A percentile compares a stretch with the other conserved stretches of the same genome.
Evolutionary conservation across 805 yeast species (phyloP).

Genomic region (Priceomyces carsonii): DNA sequence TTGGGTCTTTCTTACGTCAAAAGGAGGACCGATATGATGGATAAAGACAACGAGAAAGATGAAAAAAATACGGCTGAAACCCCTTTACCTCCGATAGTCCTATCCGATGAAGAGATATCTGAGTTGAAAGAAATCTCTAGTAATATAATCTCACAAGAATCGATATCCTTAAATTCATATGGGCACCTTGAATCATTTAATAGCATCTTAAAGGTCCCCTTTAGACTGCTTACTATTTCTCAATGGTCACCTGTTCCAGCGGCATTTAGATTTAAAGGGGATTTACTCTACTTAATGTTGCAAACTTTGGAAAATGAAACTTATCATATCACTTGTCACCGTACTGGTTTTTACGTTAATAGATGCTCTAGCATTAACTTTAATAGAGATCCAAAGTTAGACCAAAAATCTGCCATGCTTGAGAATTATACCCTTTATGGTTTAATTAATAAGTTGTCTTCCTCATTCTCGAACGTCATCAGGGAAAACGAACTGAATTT

Average conservation of each 20-base stretch:
- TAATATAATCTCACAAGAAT: constrained; percentile 10
- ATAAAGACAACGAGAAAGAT: constrained; percentile 10
- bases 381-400: constrained; percentile 58
- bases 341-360: constrained; percentile 78
- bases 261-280: constrained; percentile 64
- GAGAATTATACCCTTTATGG: constrained; percentile 56
- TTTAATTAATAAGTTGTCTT: constrained; percentile 65
- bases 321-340: constrained; percentile 74
- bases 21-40: constrained; percentile 17
- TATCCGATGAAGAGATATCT: constrained; percentile 31
- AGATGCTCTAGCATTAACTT: constrained; percentile 66
- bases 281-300: constrained; percentile 70
- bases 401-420: constrained; percentile 32
- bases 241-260: constrained; percentile 87
- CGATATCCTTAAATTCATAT: constrained; percentile 16
- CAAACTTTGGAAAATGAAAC: constrained; percentile 82
- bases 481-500: constrained; percentile 50
- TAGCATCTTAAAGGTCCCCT: constrained; percentile 43
- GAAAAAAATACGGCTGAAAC: constrained; percentile 9
- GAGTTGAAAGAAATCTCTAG: constrained; percentile 16
- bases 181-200: constrained; percentile 32
- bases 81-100: constrained; percentile 1
- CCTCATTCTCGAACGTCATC: constrained; percentile 56
- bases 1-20: constrained; percentile 39
- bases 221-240: constrained; percentile 60